Base-by-base conservation (phyloP, 176 grass and related monocot species). In the Chrysopogon serrulatus region DNA sequence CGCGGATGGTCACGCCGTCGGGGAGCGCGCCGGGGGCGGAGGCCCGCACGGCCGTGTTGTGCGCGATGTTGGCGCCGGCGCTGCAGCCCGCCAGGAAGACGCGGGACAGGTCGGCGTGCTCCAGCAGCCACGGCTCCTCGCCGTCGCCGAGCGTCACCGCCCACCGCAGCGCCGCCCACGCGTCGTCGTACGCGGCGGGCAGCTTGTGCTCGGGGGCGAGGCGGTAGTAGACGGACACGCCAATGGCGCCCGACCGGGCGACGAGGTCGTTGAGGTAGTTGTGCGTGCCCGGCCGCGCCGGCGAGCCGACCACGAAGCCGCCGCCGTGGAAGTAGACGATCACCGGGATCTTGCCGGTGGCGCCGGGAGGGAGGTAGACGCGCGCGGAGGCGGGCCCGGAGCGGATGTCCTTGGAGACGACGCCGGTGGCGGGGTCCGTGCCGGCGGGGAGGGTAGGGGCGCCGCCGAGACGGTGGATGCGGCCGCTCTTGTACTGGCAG, bases 311-410 rank as follows among this genome's bases (percentile, higher is more conserved):
- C 17, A 91, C 87, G 82, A 93, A 95, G 17, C 84, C 92, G 70
- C 96, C 92, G 35, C 92, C 92, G 34, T 98, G 92, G 87, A 91
- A 82, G 87, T 93, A 95, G 56, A 98, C 57, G 67, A 98, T 10
- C 41, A 92, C 73, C 9, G 88, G 94, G 36, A 96, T 63, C 88
- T 83, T 96, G 40, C 26, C 71, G 18, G 23, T 32, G n/a, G 81
- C 85, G 74, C 53, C 63, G 1, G 80, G 80, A 0, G 94, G 90
- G 69, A 96, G 88, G 80, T 96, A 96, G 37, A 93, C 47, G 56
- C 91, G 82, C 47, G 62, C 90, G 31, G 83, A 76, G 54, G 91
- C 72, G 23, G 56, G 66, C 60, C 82, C 88, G 54, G 85, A 24
- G 78, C 62, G 36, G 78, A 88, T 53, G 87, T 95, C 93, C 67